These are phyloP conservation scores for Helotiales sp. DNA, from an alignment of 2,329 filamentous ascomycete genomes.

Conservation along the genomic window DNA sequence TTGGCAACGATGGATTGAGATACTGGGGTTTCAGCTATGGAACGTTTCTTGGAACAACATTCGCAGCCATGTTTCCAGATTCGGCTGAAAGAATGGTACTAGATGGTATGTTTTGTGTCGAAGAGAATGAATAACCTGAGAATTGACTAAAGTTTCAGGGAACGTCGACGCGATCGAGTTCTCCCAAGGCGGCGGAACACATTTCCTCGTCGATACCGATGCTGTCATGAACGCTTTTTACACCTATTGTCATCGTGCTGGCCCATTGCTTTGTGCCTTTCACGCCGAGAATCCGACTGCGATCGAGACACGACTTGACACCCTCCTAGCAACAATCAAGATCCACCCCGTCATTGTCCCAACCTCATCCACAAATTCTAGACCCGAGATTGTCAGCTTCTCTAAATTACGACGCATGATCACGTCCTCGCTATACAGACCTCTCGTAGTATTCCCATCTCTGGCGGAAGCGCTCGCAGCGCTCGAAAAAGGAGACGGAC, in stretches of 20 bases:
- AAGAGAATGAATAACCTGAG: constrained; percentile 47
- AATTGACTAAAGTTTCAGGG: constrained; percentile 8
- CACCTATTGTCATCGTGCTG: constrained; percentile 34
- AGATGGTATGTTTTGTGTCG: constrained; percentile 40
- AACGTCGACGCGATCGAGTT: constrained; percentile 31
- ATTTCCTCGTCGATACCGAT: constrained; percentile 40
- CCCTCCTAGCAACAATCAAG: constrained; percentile 43
- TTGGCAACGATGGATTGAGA: constrained; percentile 38
- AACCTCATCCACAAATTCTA: neutral
- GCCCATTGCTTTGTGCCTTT: constrained; percentile 32
- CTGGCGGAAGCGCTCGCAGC: constrained; percentile 29
- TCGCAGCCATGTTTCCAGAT: constrained; percentile 44
- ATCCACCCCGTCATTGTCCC: constrained; percentile 31
- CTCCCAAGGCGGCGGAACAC: constrained; percentile 38
- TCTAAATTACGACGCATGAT: constrained; percentile 31
- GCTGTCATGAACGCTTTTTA: constrained; percentile 32
- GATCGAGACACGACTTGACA: constrained; percentile 27
- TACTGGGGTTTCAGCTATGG: constrained; percentile 55
- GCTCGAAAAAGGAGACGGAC: constrained; percentile 42
- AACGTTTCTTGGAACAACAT: constrained; percentile 44
- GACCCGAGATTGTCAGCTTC: constrained; percentile 33
- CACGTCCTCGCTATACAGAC: constrained; percentile 30
- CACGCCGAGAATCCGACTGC: constrained; percentile 21
- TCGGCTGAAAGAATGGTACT: constrained; percentile 42
- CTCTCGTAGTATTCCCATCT: constrained; percentile 30